Evolutionary conservation across 257 asterid species (phyloP).

Genomic region (Solanum sitiens): DNA sequence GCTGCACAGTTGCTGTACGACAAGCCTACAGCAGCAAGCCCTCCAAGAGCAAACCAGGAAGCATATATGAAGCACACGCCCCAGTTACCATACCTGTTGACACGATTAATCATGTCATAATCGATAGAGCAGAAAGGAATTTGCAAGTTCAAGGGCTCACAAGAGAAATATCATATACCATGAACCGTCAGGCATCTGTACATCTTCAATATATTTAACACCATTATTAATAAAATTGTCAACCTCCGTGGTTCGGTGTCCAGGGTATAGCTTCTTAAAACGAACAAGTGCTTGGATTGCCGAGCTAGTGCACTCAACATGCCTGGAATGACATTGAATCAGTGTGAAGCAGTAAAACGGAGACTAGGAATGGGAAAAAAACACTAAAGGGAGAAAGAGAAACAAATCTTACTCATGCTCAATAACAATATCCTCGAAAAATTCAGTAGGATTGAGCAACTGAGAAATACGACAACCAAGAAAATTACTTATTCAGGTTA

Average conservation of each 20-base stretch:
- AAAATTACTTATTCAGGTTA: background rate
- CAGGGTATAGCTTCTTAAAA: constrained; percentile 48
- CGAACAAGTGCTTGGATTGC: constrained; percentile 55
- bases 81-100: constrained; percentile 59
- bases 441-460: constrained; percentile 72
- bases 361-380: background rate
- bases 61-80: constrained; percentile 83
- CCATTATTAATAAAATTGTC: constrained; percentile 30
- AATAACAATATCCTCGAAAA: constrained; percentile 46
- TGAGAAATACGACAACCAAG: constrained; percentile 1
- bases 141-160: background rate
- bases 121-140: background rate
- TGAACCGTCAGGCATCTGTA: constrained; percentile 69
- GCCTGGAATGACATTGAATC: constrained; percentile 17
- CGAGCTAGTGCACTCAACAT: constrained; percentile 72
- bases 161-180: constrained; percentile 26
- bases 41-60: constrained; percentile 72
- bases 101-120: background rate
- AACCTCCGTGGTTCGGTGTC: constrained; percentile 50
- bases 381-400: background rate
- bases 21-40: constrained; percentile 53
- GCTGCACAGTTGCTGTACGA: constrained; percentile 32
- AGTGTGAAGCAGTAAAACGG: background rate
- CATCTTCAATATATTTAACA: constrained; percentile 34
- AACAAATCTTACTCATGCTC: constrained; percentile 64